Conservation (phyloP, 2,329 filamentous ascomycete genomes). For the Alternaria sp. region DNA sequence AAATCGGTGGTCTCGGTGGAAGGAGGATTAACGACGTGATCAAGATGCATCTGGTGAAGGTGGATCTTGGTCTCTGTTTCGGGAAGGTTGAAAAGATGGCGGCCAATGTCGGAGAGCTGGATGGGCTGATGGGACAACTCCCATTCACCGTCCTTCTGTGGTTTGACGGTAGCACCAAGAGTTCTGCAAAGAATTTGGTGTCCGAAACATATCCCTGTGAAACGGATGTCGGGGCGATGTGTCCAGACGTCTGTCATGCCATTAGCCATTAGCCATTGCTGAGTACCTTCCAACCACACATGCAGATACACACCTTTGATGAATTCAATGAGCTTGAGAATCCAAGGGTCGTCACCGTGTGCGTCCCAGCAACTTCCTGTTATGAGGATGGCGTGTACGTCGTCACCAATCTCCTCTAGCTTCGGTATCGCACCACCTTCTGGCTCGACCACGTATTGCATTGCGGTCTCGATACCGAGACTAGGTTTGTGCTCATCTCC, state of each 20-base stretch:
- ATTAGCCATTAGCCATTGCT: constrained; percentile 19
- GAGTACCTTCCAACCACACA: not conserved
- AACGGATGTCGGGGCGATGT: constrained; percentile 60
- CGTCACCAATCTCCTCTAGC: constrained; percentile 57
- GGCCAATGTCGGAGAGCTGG: constrained; percentile 52
- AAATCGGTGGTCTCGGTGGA: constrained; percentile 33
- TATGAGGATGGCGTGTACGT: constrained; percentile 56
- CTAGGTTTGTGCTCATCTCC: constrained; percentile 64
- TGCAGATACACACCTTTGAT: constrained; percentile 52
- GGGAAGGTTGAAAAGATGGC: constrained; percentile 51
- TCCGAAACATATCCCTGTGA: constrained; percentile 60
- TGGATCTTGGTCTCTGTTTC: constrained; percentile 46
- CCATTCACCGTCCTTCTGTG: constrained; percentile 55
- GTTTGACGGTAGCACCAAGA: constrained; percentile 53
- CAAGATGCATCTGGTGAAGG: constrained; percentile 60
- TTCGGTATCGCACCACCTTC: constrained; percentile 55
- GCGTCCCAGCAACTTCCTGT: constrained; percentile 60
- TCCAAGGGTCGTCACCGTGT: constrained; percentile 57
- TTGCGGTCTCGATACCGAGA: constrained; percentile 64
- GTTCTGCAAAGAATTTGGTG: constrained; percentile 58
- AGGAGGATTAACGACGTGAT: constrained; percentile 53
- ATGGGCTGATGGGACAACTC: constrained; percentile 57
- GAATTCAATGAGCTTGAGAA: constrained; percentile 54
- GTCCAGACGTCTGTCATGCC: constrained; percentile 58
- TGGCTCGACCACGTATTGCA: constrained; percentile 62